Conservation (phyloP, 2,329 filamentous ascomycete species). For the Zelopaecilomyces penicillatus region DNA sequence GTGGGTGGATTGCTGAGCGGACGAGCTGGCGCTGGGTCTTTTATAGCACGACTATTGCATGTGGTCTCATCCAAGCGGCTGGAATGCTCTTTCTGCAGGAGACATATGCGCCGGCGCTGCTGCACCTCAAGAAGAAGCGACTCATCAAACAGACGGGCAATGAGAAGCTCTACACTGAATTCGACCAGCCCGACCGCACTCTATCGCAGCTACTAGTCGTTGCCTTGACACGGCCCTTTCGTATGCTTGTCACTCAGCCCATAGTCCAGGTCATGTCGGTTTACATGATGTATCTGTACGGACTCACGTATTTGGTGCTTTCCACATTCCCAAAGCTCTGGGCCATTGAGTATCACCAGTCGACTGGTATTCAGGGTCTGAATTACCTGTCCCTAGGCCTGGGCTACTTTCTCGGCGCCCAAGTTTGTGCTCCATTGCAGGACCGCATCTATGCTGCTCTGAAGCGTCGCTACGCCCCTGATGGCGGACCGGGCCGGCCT, state of each 20-base stretch:
- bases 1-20: constrained; percentile 33
- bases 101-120: constrained; percentile 47
- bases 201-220: constrained; percentile 38
- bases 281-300: constrained; percentile 59
- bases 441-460: constrained; percentile 37
- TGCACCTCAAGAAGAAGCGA: constrained; percentile 51
- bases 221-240: constrained; percentile 56
- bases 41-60: constrained; percentile 55
- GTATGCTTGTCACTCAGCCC: constrained; percentile 51
- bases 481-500: constrained; percentile 27
- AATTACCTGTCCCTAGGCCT: constrained; percentile 22
- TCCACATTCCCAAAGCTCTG: constrained; percentile 47
- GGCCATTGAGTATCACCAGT: constrained; percentile 48
- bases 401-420: constrained; percentile 22
- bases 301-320: constrained; percentile 49
- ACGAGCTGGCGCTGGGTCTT: constrained; percentile 68
- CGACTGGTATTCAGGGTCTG: constrained; percentile 35
- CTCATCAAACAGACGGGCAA: constrained; percentile 53
- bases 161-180: constrained; percentile 36
- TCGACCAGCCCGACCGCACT: constrained; percentile 35
- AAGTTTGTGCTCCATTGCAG: constrained; percentile 33
- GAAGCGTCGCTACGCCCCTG: constrained; percentile 29
- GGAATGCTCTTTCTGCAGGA: constrained; percentile 55
- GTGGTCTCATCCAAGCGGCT: constrained; percentile 50
- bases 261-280: constrained; percentile 59